A percentile compares a stretch with the other conserved stretches of the same genome.
Conservation (phyloP, 208 protist species). For the Leptomonas pyrrhocoris region DNA sequence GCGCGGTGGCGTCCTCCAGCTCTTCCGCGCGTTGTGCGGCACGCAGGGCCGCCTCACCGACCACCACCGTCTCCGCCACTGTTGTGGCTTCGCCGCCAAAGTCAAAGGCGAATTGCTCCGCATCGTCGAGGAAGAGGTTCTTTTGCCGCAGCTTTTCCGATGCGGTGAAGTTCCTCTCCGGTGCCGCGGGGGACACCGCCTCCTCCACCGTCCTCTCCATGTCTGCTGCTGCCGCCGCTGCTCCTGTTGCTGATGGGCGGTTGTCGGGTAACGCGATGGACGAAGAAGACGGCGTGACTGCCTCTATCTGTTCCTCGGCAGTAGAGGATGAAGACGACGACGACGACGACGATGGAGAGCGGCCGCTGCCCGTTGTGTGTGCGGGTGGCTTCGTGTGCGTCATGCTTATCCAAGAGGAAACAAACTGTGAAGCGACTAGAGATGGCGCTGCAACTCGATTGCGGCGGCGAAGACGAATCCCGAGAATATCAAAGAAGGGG, state of each 20-base stretch:
- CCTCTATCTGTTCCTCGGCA: neutral
- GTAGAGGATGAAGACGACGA: neutral
- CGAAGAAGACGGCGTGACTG: neutral
- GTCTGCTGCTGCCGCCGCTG: neutral
- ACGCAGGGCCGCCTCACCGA: constrained; percentile 18
- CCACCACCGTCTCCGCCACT: constrained; percentile 18
- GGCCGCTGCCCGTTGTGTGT: neutral
- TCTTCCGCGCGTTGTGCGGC: constrained; percentile 21
- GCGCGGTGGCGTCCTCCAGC: constrained; percentile 23
- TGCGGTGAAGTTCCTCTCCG: constrained; percentile 3
- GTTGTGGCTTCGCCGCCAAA: constrained; percentile 53
- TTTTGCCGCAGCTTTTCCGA: constrained; percentile 35
- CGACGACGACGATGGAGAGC: neutral
- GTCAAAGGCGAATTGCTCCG: constrained; percentile 82
- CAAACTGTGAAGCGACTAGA: neutral
- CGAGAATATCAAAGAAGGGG: too few species aligned
- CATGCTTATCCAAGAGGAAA: neutral
- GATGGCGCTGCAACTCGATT: neutral
- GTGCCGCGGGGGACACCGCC: neutral
- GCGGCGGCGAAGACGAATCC: too few species aligned
- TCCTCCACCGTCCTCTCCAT: neutral
- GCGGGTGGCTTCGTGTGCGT: too few species aligned
- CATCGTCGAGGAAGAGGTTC: constrained; percentile 72
- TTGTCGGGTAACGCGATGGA: neutral
- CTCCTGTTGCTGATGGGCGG: neutral